A percentile compares a stretch with the other conserved stretches of the same genome.
phyloP scores from a whole-genome alignment of 2,329 filamentous ascomycete genomes.

The Daldinia eschscholtzii region DNA sequence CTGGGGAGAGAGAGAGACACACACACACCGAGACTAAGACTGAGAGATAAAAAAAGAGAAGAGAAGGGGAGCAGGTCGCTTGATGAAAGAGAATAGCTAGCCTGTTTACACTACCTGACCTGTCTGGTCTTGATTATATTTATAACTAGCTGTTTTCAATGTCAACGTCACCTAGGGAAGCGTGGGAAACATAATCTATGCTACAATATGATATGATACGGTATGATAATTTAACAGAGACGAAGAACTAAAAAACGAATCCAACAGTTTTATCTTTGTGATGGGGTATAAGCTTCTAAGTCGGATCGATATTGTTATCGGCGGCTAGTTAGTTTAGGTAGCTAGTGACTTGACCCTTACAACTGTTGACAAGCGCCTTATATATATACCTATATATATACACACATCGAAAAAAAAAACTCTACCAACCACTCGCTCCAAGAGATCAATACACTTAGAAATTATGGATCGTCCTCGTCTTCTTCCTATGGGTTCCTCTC shows the following conservation, averaged over 20 bases:
- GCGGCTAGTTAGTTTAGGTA: no score
- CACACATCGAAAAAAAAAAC: no score
- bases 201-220: background rate
- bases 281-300: background rate
- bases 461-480: no score
- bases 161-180: background rate
- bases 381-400: no score
- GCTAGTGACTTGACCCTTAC: no score
- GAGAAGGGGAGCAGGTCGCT: background rate
- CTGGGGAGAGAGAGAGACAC: background rate
- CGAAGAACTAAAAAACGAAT: background rate
- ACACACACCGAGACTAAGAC: background rate
- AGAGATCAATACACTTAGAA: background rate
- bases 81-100: background rate
- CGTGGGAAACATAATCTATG: background rate
- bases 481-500: background rate
- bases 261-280: background rate
- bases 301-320: background rate
- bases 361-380: no score
- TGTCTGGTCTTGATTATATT: slow-evolving; percentile 1
- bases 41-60: background rate
- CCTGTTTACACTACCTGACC: background rate
- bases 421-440: background rate
- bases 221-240: slow-evolving; percentile 3
- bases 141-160: background rate